Evolutionary conservation across 805 yeast species (phyloP).

Genomic region (Kuraishia cidri): DNA sequence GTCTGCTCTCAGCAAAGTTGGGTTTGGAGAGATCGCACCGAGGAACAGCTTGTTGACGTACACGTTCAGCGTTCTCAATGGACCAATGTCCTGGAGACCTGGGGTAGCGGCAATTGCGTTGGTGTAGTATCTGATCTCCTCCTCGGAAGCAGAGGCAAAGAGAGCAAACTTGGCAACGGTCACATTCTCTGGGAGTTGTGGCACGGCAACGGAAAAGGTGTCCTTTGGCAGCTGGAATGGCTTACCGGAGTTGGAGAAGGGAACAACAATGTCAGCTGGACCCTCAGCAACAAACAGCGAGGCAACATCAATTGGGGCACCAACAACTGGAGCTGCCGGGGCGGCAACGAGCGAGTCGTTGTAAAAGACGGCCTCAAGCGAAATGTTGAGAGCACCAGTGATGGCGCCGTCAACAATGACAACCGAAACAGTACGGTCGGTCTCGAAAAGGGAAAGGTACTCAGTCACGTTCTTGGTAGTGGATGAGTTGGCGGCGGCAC

Average conservation of each 20-base stretch:
- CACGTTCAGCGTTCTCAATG: conserved; percentile 18
- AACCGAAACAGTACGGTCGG: conserved; percentile 8
- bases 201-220: conserved; percentile 11
- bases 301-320: conserved; percentile 6
- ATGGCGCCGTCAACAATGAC: conserved; percentile 16
- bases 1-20: conserved; percentile 19
- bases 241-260: conserved; percentile 12
- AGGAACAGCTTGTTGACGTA: conserved; percentile 13
- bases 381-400: conserved; percentile 9
- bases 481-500: conserved; percentile 11
- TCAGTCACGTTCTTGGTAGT: conserved; percentile 18
- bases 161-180: conserved; percentile 16
- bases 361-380: conserved; percentile 14
- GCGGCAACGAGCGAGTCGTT: conserved; percentile 10
- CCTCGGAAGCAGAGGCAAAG: conserved; percentile 19
- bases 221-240: conserved; percentile 14
- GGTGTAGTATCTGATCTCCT: conserved; percentile 15
- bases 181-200: conserved; percentile 13
- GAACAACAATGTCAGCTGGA: conserved; percentile 14
- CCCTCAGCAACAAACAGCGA: conserved; percentile 11
- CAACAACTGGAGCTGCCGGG: conserved; percentile 2
- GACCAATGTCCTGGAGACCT: conserved; percentile 12
- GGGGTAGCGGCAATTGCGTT: conserved; percentile 7
- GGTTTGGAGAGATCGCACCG: conserved; percentile 18
- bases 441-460: conserved; percentile 12